Base-by-base conservation (phyloP, 441 rosid genomes). In the Breynia disticha region DNA sequence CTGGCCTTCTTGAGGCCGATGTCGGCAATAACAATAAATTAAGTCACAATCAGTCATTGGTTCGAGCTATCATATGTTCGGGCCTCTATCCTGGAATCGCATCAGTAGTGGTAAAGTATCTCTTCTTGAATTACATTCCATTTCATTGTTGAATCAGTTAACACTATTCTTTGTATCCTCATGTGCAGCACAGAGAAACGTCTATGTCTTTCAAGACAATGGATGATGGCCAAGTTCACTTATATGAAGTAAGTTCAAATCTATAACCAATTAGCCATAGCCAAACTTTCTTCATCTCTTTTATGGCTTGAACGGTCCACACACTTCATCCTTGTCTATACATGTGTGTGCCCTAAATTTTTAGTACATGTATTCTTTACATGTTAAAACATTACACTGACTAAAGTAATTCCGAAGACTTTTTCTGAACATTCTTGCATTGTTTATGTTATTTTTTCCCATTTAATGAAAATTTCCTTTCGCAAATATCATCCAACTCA, bases 1-100 rank as follows among this genome's bases (percentile, higher is more conserved):
- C 94, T 68, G 90, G 89, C 54, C 68, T 94, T 50, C 59, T 90
- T 56, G 81, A 78, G 56, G 80, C 60, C 19, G 97, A 86, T 61
- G 78, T 75, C 64, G 69, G 78, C 44, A 59, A 43, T 39, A 84
- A 73, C 74, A 94, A 94, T 71, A 83, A 74, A 75, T 74, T 90
- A 67, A 94, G 99, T 70, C 96, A 85, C 74, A 85, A 85, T 66
- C 96, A 87, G 67, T 78, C 87, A 52, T 72, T 94, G 62, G 96
- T 94, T 56, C 96, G 97, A 50, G 99, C 96, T 54, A 63, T 94
- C 75, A 82, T 94, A 67, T 90, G 99, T 73, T 82, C 97, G 50
- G 99, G 99, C 53, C 90, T 94, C 38, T 94, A 80, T 74, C 99
- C 99, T 48, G 99, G 99, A 51, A 85, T 94, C 66, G 80, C 90